Base-by-base conservation (phyloP, 495 filamentous ascomycete genomes). In the Aspergillus diversus region DNA sequence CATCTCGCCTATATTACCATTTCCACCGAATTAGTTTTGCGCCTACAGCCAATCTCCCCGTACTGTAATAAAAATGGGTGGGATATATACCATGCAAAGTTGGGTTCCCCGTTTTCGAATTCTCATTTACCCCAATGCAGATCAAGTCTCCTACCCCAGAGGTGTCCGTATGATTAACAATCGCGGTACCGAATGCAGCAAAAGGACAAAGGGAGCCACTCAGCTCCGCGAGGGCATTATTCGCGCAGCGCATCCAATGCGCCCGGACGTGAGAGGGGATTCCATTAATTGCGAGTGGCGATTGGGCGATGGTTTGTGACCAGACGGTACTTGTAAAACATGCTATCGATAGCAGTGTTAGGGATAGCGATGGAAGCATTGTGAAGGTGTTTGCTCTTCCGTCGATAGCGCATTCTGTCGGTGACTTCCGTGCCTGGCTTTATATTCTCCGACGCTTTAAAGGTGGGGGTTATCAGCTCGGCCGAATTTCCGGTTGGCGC, bases 91-190 rank as follows among this genome's bases (percentile, higher is more conserved):
- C 47, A 27, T 50, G 47, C 21, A 50, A 50, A 9, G 47, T 17
- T 4, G 47, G 47, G 27, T 50, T 50, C 16, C 47, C 47, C 9
- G 47, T 50, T 31, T 50, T n/a, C 0, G 16, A n/a, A 6, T 17
- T 17, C 16, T 50, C 15, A 27, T 50, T 50, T 7, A 50, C 47
- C 16, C 47, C 47, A n/a, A 31, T 9, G 7, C 47, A 50, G 0
- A 50, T 17, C 5, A 83, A 69, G n/a, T 81, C 68, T 7, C 82
- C 80, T 7, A 73, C 54, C 1, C 57, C 65, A 0, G 21, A 13
- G 31, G 69, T 60, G 9, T 77, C 80, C 46, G 83, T 82, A 32
- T 71, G 69, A 70, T 87, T 87, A 5, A 86, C 83, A 59, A 87
- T 80, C 15, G 79, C 80, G 8, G 77, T 74, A 1, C 78, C 82